Conservation (phyloP, 1,139 yeast genomes). For the Hansenula anomala region DNA sequence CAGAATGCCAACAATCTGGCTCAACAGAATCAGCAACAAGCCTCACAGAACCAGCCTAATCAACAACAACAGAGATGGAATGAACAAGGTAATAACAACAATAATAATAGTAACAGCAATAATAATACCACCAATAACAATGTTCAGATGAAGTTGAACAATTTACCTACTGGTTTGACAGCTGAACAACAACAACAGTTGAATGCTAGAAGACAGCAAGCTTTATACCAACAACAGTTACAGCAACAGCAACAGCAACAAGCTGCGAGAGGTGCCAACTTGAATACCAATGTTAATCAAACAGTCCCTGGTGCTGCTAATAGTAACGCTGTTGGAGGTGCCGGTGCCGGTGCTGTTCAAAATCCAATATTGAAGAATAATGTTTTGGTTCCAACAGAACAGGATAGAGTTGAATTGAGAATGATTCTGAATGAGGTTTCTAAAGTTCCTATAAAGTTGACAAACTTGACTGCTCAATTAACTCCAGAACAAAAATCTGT, state of each 20-base stretch:
- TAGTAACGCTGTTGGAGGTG: constrained; percentile 1
- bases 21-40: too few species aligned
- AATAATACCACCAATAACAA: constrained; percentile 6
- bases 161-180: constrained; percentile 6
- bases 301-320: too few species aligned
- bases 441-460: constrained; percentile 57
- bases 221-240: constrained; percentile 11
- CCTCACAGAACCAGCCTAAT: constrained; percentile 3
- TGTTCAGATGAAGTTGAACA: constrained; percentile 1
- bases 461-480: constrained; percentile 58
- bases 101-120: constrained; percentile 1
- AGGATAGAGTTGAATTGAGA: constrained; percentile 50
- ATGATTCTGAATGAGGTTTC: constrained; percentile 67
- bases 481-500: constrained; percentile 59
- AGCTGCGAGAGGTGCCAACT: not conserved
- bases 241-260: constrained; percentile 13
- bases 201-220: constrained; percentile 14
- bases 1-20: constrained; percentile 11
- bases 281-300: constrained; percentile 2
- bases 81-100: constrained; percentile 8
- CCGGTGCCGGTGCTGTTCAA: constrained; percentile 5
- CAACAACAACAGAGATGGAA: constrained; percentile 15
- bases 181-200: constrained; percentile 18
- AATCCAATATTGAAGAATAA: constrained; percentile 5
- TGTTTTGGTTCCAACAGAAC: constrained; percentile 30